Base-by-base conservation (phyloP, 495 filamentous ascomycete genomes). In the Polyplosphaeria fusca region DNA sequence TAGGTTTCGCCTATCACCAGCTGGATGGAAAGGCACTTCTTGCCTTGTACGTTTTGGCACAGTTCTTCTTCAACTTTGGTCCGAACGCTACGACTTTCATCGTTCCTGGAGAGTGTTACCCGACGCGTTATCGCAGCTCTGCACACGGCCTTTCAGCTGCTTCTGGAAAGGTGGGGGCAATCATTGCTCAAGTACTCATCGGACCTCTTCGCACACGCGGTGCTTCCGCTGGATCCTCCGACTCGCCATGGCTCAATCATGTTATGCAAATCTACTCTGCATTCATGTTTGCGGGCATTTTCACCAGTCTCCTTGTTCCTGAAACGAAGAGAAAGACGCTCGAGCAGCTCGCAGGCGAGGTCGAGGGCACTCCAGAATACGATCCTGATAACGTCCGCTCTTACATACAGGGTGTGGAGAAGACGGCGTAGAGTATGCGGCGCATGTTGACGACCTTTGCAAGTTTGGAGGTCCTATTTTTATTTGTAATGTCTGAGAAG, bases 1-100 rank as follows among this genome's bases (percentile, higher is more conserved):
- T 58, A 40, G 67, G 65, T 7, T 67, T 69, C 52, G 65, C 58
- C 32, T 70, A 67, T 48, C 50, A 68, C 58, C 20, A 27, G 14
- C 65, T 70, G 46, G 60, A 55, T 39, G 48, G 55, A 3, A 48
- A 52, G 9, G 73, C 73, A 44, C 74, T 90, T 4, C 75, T 91
- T 19, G 84, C 76, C 14, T 77, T 89, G 51, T 93, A 91, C 67
- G 79, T 91, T 14, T 71, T 93, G 3, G 83, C 84, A n/a, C 85
- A 91, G 60, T 88, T 89, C 74, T 91, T 88, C 75, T 91, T 91
- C 79, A 91, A 91, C 73, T 91, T 82, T 58, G 84, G 89, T 2
- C 91, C 91, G 47, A 95, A 95, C 70, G 77, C 88, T 1, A 95
- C 88, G n/a, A 95, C 89, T 24, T 95, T 95, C 75, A 86, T 95